Conservation (phyloP, 106 monocot species). For the Posidonia australis region DNA sequence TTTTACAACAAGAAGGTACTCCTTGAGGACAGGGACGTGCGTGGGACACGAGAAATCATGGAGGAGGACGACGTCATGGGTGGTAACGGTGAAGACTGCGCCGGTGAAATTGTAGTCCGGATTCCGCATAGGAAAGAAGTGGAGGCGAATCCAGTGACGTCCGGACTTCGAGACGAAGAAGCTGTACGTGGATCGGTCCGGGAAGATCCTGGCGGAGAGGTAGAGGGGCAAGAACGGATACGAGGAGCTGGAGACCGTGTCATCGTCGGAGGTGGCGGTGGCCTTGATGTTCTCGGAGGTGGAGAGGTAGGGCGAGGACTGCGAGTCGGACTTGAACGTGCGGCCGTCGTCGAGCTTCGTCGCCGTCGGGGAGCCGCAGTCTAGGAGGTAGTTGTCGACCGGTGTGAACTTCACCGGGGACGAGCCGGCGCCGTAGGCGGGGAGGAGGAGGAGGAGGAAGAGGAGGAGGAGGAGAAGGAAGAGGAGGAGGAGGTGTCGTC, state of each 20-base stretch:
- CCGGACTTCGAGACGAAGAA: conserved; percentile 59
- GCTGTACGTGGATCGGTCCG: conserved; percentile 46
- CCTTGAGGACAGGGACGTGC: conserved; percentile 38
- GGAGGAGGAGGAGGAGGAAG: conserved; percentile 10
- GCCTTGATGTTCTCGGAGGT: conserved; percentile 52
- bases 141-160: conserved; percentile 62
- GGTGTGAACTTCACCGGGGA: conserved; percentile 29
- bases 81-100: conserved; percentile 60
- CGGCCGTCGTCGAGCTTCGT: conserved; percentile 45
- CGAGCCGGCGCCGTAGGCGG: background rate
- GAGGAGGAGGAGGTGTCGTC: background rate
- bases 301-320: conserved; percentile 55
- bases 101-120: conserved; percentile 38
- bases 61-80: conserved; percentile 63
- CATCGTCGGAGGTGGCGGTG: conserved; percentile 13
- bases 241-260: conserved; percentile 4
- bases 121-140: conserved; percentile 46
- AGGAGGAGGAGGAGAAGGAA: conserved; percentile 3
- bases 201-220: conserved; percentile 48
- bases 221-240: conserved; percentile 4
- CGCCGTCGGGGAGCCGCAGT: conserved; percentile 42
- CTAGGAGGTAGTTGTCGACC: conserved; percentile 49
- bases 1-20: conserved; percentile 64
- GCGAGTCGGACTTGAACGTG: conserved; percentile 50
- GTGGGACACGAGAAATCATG: conserved; percentile 47